Evolutionary conservation across 768 basidiomycete genomes (phyloP).

Genomic region (Sarcodon sp.): DNA sequence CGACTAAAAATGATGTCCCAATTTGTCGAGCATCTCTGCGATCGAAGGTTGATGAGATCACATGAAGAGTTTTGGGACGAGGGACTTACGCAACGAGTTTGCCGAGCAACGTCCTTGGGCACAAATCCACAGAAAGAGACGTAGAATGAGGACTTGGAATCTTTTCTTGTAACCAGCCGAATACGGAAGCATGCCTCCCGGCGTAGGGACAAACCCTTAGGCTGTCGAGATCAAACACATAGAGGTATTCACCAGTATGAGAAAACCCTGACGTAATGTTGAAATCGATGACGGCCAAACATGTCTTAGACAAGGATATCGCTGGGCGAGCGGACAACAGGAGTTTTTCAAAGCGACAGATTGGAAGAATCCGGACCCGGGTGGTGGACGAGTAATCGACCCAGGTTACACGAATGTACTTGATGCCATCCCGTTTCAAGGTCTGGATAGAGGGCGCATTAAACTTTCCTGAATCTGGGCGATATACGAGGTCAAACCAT

Average conservation of each 20-base stretch:
- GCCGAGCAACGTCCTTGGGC: conserved; percentile 43
- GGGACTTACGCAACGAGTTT: conserved; percentile 37
- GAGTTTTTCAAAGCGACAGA: conserved; percentile 39
- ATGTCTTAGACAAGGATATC: conserved; percentile 29
- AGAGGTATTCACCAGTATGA: conserved; percentile 45
- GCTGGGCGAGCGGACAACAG: conserved; percentile 35
- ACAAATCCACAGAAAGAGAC: conserved; percentile 29
- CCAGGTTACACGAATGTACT: conserved; percentile 45
- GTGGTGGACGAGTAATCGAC: conserved; percentile 47
- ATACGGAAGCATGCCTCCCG: conserved; percentile 44
- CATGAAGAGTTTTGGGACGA: not conserved
- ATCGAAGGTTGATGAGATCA: not conserved
- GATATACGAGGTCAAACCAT: no score
- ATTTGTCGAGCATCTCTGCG: conserved; percentile 18
- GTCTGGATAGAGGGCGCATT: no score
- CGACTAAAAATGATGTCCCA: conserved; percentile 42
- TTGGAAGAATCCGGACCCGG: conserved; percentile 47
- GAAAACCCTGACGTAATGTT: conserved; percentile 33
- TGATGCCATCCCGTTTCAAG: not conserved
- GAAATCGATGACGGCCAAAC: conserved; percentile 36
- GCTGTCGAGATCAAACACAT: conserved; percentile 41
- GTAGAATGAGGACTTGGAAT: conserved; percentile 16
- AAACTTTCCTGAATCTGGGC: no score
- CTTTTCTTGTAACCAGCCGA: conserved; percentile 63
- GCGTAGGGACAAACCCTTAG: conserved; percentile 43